phyloP scores from a whole-genome alignment of 2,329 filamentous ascomycete species.

The Colletotrichum sp. region DNA sequence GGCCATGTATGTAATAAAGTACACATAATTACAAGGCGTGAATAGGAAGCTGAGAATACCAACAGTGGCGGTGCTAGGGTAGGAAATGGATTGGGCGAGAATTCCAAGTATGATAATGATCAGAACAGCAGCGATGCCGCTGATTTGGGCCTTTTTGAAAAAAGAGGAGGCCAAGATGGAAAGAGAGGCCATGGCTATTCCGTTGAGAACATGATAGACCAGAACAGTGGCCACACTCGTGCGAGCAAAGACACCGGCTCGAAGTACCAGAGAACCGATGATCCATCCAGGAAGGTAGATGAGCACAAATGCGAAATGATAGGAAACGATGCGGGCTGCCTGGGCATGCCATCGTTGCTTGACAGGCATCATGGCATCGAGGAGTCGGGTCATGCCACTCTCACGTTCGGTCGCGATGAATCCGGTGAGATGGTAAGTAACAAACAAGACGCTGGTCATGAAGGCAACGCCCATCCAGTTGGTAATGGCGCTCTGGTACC shows the following conservation, averaged over 20 bases:
- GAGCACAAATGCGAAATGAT: conserved; percentile 80
- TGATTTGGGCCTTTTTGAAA: conserved; percentile 87
- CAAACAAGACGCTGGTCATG: conserved; percentile 78
- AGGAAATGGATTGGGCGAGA: conserved; percentile 76
- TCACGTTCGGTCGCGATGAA: conserved; percentile 87
- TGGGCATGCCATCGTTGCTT: conserved; percentile 77
- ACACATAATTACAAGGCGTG: conserved; percentile 86
- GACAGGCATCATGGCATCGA: conserved; percentile 92
- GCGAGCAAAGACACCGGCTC: conserved; percentile 66
- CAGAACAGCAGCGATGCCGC: conserved; percentile 80
- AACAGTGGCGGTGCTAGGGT: conserved; percentile 67
- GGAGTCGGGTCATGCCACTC: conserved; percentile 83
- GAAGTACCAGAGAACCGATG: conserved; percentile 71
- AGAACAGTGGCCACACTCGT: conserved; percentile 71
- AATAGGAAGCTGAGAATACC: conserved; percentile 78
- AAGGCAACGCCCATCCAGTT: conserved; percentile 81
- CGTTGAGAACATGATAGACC: conserved; percentile 77
- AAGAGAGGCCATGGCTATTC: conserved; percentile 78
- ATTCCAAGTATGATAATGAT: conserved; percentile 78
- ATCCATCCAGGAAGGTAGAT: conserved; percentile 87
- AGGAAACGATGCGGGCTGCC: conserved; percentile 76
- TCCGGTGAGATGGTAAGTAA: conserved; percentile 87
- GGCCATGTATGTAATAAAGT: conserved; percentile 77
- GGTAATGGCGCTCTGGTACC: conserved; percentile 77
- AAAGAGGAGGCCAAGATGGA: conserved; percentile 83